Base-by-base conservation (phyloP, 2,329 filamentous ascomycete genomes). In the Monilinia fructigena region DNA sequence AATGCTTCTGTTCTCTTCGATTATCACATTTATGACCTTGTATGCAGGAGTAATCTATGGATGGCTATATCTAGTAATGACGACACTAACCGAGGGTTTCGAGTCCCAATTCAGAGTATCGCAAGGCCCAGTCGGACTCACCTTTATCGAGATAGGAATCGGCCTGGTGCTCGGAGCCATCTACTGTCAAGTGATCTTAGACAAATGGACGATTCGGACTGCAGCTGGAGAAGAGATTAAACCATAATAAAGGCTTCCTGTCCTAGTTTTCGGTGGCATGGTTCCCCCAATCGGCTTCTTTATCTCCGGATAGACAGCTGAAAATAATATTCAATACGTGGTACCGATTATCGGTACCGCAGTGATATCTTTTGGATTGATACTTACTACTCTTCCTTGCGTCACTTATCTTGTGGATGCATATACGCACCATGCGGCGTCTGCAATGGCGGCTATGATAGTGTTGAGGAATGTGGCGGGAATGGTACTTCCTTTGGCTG, bases 281-380 rank as follows among this genome's bases (percentile, higher is more conserved):
- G 26, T 45, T 6, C 78, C 82, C 20, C 80, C 80, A 0, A 71
- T 79, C 20, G 77, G 77, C 0, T 74, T 82, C 55, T 82, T 82
- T 69, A 76, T 80, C n/a, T 82, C 81, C 67, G 81, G 79, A 16
- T 82, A 80, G 80, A 77, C 78, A 0, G 76, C 77, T 0, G 23
- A 26, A 18, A 28, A 26, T 12, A 11, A 54, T 14, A 23, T 54
- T 26, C 23, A 54, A 12, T 31, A 18, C 23, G 14, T 20, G 50
- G 6, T 23, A 16, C 45, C 45, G 8, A 47, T 47, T 8, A 47
- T 47, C 18, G 45, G 45, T 7, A 47, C 20, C 8, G 16, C 45
- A 47, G 7, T 47, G 2, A 20, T 47, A 47, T 18, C 18, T 6
- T 47, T 47, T 8, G 52, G 23, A 8, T 8, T 28, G 10, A 38